phyloP scores from a whole-genome alignment of 331 rosid genomes.

The Pyrus hybrid region DNA sequence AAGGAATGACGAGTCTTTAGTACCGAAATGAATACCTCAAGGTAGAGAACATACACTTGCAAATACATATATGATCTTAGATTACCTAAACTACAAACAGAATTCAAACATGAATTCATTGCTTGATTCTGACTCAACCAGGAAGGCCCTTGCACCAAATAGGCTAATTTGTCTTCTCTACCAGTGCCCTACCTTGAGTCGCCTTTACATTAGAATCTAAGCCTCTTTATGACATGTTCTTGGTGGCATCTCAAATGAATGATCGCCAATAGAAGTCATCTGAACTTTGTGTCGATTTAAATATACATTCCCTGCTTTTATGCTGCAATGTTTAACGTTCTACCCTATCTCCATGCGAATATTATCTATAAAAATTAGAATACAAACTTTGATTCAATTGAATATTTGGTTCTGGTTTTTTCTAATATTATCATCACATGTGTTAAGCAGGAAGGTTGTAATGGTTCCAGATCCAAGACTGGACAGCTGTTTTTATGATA shows the following conservation, averaged over 20 bases:
- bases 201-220: neutral
- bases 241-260: neutral
- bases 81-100: neutral
- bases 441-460: constrained; percentile 50
- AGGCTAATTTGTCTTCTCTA: neutral
- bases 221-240: neutral
- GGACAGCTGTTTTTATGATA: constrained; percentile 50
- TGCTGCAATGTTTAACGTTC: neutral
- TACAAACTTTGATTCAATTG: neutral
- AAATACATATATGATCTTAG: neutral
- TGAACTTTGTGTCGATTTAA: neutral
- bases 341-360: neutral
- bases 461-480: constrained; percentile 94
- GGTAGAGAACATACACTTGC: neutral
- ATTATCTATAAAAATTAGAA: neutral
- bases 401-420: constrained; percentile 8
- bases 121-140: neutral
- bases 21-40: neutral
- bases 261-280: neutral
- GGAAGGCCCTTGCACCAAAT: neutral
- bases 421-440: constrained; percentile 1
- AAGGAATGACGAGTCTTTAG: neutral
- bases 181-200: neutral
- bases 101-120: neutral
- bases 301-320: neutral